Base-by-base conservation (phyloP, 805 yeast species). In the Pichia ethanolica region DNA sequence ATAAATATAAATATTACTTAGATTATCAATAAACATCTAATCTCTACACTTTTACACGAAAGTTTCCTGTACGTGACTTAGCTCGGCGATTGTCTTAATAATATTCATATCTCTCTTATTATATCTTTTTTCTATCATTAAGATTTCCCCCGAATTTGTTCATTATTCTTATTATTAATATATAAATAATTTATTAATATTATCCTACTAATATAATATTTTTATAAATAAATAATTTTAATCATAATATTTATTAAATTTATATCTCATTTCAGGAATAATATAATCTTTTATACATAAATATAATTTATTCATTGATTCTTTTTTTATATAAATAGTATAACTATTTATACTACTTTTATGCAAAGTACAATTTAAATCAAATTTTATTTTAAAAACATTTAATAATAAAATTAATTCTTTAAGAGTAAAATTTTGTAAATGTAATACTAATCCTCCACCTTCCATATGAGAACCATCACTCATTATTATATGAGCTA, bases 21-120 rank as follows among this genome's bases (percentile, higher is more conserved):
- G 42, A 39, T 39, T 39, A 39, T 39, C 25, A 39, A 39, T 39
- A 28, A 39, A 39, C 42, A 39, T 39, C 42, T 39, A 39, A 39
- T 39, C 42, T 39, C 42, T 39, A 39, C 42, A 39, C 42, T 39
- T 39, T 39, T 39, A 39, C 42, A 39, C 32, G 42, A 39, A 25
- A 25, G 32, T 39, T 39, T 39, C 42, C 32, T 25, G 11, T 14
- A 39, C 42, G 32, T 39, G 42, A 39, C 12, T 39, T 39, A 39
- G 42, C 42, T 39, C 42, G 42, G 42, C 42, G 42, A 39, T 39
- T 39, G 42, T 39, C 42, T 39, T 39, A 39, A 39, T 39, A 39
- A 39, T 39, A 39, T 39, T 39, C 42, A 5, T 10, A 10, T 13
- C 7, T 28, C 27, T 14, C 6, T 5, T 25, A 11, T 27, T 4